A percentile compares a stretch with the other conserved stretches of the same genome.
Evolutionary conservation across 139 green algal species (phyloP).

Genomic region (Monoraphidium neglectum): DNA sequence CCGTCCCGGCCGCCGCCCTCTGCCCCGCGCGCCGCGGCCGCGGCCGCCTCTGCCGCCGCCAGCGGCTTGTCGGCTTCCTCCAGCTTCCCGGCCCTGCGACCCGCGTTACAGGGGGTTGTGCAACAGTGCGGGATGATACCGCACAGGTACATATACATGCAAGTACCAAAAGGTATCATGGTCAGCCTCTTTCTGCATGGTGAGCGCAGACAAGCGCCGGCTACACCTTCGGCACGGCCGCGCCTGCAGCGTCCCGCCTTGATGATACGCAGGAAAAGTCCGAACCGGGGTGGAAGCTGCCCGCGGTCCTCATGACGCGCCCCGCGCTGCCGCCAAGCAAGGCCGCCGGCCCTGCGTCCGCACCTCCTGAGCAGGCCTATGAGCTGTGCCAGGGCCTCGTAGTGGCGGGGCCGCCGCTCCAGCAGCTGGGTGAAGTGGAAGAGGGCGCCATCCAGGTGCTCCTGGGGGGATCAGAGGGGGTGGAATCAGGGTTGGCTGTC

Average conservation of each 20-base stretch:
- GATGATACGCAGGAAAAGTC: too few species aligned
- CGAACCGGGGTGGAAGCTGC: too few species aligned
- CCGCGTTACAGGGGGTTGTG: conserved; percentile 33
- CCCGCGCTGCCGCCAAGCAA: conserved; percentile 52
- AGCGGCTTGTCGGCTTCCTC: conserved; percentile 20
- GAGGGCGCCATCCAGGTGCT: conserved; percentile 73
- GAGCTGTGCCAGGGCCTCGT: conserved; percentile 65
- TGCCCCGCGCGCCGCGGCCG: background rate
- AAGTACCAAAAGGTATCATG: too few species aligned
- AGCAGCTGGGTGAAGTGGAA: conserved; percentile 83
- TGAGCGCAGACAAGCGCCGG: too few species aligned
- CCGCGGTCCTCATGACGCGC: too few species aligned
- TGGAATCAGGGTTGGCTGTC: background rate
- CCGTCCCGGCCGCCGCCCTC: conserved; percentile 36
- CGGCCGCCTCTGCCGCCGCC: conserved; percentile 16
- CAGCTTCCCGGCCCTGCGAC: conserved; percentile 19
- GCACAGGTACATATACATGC: too few species aligned
- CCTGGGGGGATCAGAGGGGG: conserved; percentile 31
- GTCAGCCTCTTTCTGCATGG: too few species aligned
- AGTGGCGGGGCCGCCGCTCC: conserved; percentile 66
- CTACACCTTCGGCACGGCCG: too few species aligned
- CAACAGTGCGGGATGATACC: too few species aligned
- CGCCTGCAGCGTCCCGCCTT: too few species aligned
- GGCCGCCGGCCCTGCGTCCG: conserved; percentile 31
- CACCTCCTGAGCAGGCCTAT: conserved; percentile 54